phyloP scores from a whole-genome alignment of 768 basidiomycete species.

The Lactarius trivialis region DNA sequence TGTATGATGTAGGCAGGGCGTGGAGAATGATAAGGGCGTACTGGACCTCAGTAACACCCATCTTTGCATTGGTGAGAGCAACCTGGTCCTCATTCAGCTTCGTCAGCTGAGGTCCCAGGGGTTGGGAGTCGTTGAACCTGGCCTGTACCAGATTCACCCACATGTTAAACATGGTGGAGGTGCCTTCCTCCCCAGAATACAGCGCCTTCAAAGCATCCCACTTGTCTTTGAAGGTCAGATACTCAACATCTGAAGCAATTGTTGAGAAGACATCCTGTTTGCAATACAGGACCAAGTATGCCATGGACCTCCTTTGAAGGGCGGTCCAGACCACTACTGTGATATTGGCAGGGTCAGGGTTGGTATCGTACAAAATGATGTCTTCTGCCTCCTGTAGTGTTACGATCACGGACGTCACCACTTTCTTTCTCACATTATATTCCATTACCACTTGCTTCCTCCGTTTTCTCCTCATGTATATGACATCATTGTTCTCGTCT shows the following conservation, averaged over 20 bases:
- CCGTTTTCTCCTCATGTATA: too few relatives aligned
- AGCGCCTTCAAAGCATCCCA: too few relatives aligned
- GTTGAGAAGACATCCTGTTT: neutral
- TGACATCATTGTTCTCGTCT: too few relatives aligned
- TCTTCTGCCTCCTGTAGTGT: too few relatives aligned
- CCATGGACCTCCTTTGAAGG: neutral
- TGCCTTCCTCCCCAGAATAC: too few relatives aligned
- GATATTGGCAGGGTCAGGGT: too few relatives aligned
- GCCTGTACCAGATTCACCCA: neutral
- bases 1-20: neutral
- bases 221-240: neutral
- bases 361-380: too few relatives aligned
- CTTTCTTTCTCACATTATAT: too few relatives aligned
- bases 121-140: neutral
- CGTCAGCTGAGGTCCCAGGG: neutral
- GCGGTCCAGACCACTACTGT: too few relatives aligned
- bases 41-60: neutral
- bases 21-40: neutral
- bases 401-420: too few relatives aligned
- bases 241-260: neutral
- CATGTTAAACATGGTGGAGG: neutral
- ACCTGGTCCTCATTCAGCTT: neutral
- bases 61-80: neutral
- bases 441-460: too few relatives aligned
- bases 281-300: neutral